A percentile compares a stretch with the other conserved stretches of the same genome.
These are phyloP conservation scores for Castanospermum australe DNA, from an alignment of 306 rosid species.

Conservation along the genomic window DNA sequence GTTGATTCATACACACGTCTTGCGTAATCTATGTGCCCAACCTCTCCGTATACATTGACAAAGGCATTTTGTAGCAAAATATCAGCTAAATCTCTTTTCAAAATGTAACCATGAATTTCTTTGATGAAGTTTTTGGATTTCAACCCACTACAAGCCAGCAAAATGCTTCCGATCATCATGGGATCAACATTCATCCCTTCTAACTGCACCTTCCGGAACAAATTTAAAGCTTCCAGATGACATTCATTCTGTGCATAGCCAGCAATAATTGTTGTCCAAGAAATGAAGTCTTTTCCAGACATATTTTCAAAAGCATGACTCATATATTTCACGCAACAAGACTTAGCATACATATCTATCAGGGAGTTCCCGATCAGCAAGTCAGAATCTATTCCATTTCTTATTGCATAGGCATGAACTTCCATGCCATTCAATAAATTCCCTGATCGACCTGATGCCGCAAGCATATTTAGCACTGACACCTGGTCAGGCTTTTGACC, in stretches of 20 bases:
- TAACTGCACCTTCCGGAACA: slow-evolving; percentile 42
- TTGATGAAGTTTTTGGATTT: slow-evolving; percentile 41
- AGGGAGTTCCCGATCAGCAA: slow-evolving; percentile 63
- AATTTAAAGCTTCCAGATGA: slow-evolving; percentile 43
- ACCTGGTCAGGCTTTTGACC: slow-evolving; percentile 61
- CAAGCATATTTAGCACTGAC: slow-evolving; percentile 51
- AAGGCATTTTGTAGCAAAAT: slow-evolving; percentile 56
- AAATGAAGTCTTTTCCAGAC: slow-evolving; percentile 52
- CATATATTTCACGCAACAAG: slow-evolving; percentile 54
- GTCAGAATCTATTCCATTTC: slow-evolving; percentile 55
- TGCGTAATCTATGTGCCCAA: slow-evolving; percentile 48
- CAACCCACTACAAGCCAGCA: slow-evolving; percentile 52
- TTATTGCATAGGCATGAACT: slow-evolving; percentile 64
- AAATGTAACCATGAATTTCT: slow-evolving; percentile 56
- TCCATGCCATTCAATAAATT: slow-evolving; percentile 58
- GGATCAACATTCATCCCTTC: slow-evolving; percentile 49
- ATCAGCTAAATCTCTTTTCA: slow-evolving; percentile 56
- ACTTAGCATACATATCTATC: slow-evolving; percentile 72
- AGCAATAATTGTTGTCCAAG: slow-evolving; percentile 75
- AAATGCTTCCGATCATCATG: slow-evolving; percentile 72
- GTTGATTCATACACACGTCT: slow-evolving; percentile 46
- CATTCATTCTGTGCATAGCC: slow-evolving; percentile 66
- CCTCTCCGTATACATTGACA: slow-evolving; percentile 59
- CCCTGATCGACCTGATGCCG: slow-evolving; percentile 59
- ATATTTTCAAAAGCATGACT: slow-evolving; percentile 47